Conservation (phyloP, 2,329 filamentous ascomycete species). For the Harringtonia lauricola region DNA sequence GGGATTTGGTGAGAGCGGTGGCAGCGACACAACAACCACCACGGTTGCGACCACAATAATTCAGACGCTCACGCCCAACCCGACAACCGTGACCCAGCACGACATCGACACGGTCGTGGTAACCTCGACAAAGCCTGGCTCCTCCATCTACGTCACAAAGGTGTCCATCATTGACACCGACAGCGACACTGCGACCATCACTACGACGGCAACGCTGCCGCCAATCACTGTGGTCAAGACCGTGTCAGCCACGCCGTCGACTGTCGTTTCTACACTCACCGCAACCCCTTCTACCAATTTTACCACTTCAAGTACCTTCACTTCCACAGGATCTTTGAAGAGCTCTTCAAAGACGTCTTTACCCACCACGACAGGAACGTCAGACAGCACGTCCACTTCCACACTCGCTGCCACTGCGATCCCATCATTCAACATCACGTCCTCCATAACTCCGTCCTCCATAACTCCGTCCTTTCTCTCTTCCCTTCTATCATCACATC, state of each 20-base stretch:
- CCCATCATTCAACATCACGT: too few relatives aligned
- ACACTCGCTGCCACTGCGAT: too few relatives aligned
- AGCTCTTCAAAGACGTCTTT: too few relatives aligned
- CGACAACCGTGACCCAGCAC: slow-evolving; percentile 8
- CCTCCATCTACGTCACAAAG: slow-evolving; percentile 14
- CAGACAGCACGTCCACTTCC: too few relatives aligned
- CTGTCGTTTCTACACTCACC: neutral
- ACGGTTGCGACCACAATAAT: slow-evolving; percentile 1
- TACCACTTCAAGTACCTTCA: too few relatives aligned
- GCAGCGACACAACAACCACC: neutral
- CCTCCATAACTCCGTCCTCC: neutral
- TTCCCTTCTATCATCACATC: too few relatives aligned
- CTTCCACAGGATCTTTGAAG: too few relatives aligned
- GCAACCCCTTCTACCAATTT: too few relatives aligned
- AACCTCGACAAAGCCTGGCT: slow-evolving; percentile 7
- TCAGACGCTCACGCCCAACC: neutral
- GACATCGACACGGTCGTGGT: slow-evolving; percentile 17
- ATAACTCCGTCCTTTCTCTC: neutral
- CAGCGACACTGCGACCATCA: slow-evolving; percentile 3
- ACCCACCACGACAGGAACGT: too few relatives aligned
- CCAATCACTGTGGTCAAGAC: slow-evolving; percentile 2
- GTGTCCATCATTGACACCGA: slow-evolving; percentile 14
- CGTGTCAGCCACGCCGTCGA: neutral
- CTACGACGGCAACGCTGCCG: slow-evolving; percentile 1
- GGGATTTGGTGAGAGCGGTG: too few relatives aligned